Evolutionary conservation across 75 land plant genomes (phyloP), one percentile per base, ranked within the genome.

Genomic region (Pinus taeda): DNA sequence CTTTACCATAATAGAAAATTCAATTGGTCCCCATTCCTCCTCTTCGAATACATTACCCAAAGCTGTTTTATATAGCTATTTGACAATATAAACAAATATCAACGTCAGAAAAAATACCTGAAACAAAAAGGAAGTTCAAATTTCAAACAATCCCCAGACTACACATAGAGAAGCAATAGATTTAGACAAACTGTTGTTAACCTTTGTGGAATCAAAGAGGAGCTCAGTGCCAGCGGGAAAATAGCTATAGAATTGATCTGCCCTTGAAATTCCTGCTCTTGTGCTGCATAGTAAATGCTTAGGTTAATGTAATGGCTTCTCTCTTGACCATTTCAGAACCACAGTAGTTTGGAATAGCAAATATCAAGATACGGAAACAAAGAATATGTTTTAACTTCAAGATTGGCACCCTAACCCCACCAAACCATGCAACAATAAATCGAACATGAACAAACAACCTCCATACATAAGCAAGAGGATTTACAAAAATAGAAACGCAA

Each of bases 21-120:
- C 89, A 76, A 93, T 86, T 3, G 96, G 96, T 14, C 94, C 96
- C 96, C 96, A 93, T 36, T 93, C 96, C 26, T 91, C 96, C 15
- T 76, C 77, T 71, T 91, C 96, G 76, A 86, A 93, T 63, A 87
- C 84, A 74, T 91, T 89, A 18, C 89, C 94, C 30, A 93, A 79
- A 15, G 96, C 93, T 20, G 89, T 77, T 85, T 93, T 93, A 60
- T 93, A 93, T 69, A 93, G 63, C 96, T 93, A 82, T 12, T 45
- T 26, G 21, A 37, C 17, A 20, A 56, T 55, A 79, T 63, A 57
- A 24, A 79, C 53, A 12, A 57, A 58, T 20, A n/a, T 62, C 63
- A 57, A 69, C 60, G n/a, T 56, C 4, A 2, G 53, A 30, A 11
- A 26, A 37, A 26, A 73, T 20, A 45, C 24, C 59, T 36, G 56